phyloP scores from a whole-genome alignment of 306 rosid genomes.

The Dryas octopetala region DNA sequence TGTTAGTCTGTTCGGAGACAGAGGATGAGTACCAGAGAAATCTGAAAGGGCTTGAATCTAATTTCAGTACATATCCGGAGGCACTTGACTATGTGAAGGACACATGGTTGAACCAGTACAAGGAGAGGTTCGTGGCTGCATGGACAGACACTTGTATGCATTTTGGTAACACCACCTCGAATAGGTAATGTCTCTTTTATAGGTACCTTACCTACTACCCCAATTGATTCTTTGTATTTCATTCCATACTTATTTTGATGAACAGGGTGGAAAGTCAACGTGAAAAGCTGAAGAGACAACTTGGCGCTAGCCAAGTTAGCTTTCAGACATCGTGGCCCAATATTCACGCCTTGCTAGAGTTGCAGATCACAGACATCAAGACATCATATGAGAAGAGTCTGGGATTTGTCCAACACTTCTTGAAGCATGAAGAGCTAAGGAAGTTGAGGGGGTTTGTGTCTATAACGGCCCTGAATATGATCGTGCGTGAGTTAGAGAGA shows the following conservation, averaged over 20 bases:
- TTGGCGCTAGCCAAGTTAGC: background rate
- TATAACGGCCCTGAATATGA: background rate
- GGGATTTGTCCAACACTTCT: background rate
- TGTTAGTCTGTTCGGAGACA: background rate
- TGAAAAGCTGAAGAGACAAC: background rate
- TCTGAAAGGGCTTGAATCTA: background rate
- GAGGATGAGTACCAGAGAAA: background rate
- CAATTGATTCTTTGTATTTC: background rate
- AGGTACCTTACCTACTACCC: background rate
- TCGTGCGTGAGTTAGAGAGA: background rate
- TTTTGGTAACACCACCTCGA: background rate
- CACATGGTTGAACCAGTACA: background rate
- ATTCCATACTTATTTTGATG: background rate
- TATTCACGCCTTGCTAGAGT: slow-evolving; percentile 4
- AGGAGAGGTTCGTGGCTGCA: no score
- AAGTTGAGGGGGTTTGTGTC: background rate
- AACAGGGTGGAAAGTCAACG: background rate
- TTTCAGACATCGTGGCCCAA: background rate
- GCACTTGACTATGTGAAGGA: slow-evolving; percentile 8
- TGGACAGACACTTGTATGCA: no score
- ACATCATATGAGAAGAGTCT: background rate
- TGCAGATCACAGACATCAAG: slow-evolving; percentile 3
- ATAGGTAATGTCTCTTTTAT: background rate
- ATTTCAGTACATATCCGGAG: background rate
- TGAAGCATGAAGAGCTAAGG: background rate